Evolutionary conservation across 768 basidiomycete genomes (phyloP).

Genomic region (Lyophyllum shimeji): DNA sequence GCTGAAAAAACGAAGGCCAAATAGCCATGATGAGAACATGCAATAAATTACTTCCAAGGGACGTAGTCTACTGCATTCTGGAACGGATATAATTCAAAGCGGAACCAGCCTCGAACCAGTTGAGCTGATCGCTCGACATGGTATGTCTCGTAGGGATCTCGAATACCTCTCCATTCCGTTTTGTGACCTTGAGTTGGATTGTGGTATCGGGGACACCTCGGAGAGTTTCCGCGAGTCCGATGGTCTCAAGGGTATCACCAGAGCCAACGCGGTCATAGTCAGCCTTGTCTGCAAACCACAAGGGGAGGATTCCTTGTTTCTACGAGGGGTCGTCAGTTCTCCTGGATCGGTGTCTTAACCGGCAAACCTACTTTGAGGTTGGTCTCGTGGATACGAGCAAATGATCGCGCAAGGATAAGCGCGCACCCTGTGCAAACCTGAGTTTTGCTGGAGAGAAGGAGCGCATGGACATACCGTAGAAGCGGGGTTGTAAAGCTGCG

Average conservation of each 20-base stretch:
- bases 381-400: conserved; percentile 98
- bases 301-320: conserved; percentile 97
- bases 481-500: conserved; percentile 94
- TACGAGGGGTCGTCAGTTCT: conserved; percentile 29
- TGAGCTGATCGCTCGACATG: conserved; percentile 85
- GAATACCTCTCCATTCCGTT: conserved; percentile 57
- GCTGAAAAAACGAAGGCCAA: conserved; percentile 28
- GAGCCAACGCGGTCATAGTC: conserved; percentile 85
- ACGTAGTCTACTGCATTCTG: conserved; percentile 30
- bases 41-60: background rate
- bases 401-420: conserved; percentile 88
- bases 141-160: conserved; percentile 82
- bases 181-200: conserved; percentile 67
- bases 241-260: conserved; percentile 80
- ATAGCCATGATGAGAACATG: conserved; percentile 5
- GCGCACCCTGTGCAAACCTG: conserved; percentile 58
- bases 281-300: conserved; percentile 87
- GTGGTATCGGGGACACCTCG: conserved; percentile 42
- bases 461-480: conserved; percentile 60
- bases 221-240: conserved; percentile 75
- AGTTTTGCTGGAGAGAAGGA: background rate
- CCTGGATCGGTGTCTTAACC: background rate
- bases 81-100: conserved; percentile 89
- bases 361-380: conserved; percentile 74
- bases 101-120: conserved; percentile 87